Evolutionary conservation across 2,329 filamentous ascomycete species (phyloP).

Genomic region (Neofusicoccum parvum): DNA sequence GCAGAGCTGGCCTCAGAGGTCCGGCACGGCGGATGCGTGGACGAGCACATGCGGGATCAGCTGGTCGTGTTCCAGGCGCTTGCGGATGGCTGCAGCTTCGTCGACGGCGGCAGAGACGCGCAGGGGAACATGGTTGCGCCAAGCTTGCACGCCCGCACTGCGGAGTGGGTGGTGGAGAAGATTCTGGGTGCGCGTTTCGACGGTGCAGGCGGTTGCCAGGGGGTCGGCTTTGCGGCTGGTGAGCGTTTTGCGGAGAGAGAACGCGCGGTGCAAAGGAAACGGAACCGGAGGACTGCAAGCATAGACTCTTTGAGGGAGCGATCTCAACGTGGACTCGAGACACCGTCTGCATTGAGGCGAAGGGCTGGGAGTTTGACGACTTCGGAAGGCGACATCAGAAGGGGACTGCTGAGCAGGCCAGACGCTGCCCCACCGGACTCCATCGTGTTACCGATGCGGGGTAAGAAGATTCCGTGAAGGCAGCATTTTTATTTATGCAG

Average conservation of each 20-base stretch:
- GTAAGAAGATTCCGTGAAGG: too few relatives aligned
- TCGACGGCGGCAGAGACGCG: slow-evolving; percentile 33
- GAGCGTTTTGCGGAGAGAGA: slow-evolving; percentile 21
- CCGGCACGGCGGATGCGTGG: slow-evolving; percentile 51
- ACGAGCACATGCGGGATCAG: slow-evolving; percentile 60
- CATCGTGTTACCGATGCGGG: too few relatives aligned
- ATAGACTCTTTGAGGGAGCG: background rate
- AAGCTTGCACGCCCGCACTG: slow-evolving; percentile 51
- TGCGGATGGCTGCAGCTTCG: slow-evolving; percentile 44
- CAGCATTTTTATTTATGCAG: too few relatives aligned
- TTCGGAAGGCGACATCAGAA: background rate
- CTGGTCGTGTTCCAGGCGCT: slow-evolving; percentile 62
- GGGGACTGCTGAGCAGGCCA: too few relatives aligned
- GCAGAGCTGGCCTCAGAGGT: slow-evolving; percentile 50
- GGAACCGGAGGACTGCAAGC: background rate
- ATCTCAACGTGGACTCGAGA: too few relatives aligned
- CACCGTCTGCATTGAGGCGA: too few relatives aligned
- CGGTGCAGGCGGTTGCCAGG: slow-evolving; percentile 38
- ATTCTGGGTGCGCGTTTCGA: slow-evolving; percentile 45
- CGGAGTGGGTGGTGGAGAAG: slow-evolving; percentile 46
- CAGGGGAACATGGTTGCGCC: slow-evolving; percentile 32
- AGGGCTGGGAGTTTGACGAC: background rate
- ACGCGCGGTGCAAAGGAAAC: background rate
- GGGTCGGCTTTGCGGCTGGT: slow-evolving; percentile 35
- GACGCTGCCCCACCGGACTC: too few relatives aligned